Percentiles rank a stretch among this genome's conserved stretches.
phyloP scores from a whole-genome alignment of 257 asterid genomes.

The Perilla frutescens region DNA sequence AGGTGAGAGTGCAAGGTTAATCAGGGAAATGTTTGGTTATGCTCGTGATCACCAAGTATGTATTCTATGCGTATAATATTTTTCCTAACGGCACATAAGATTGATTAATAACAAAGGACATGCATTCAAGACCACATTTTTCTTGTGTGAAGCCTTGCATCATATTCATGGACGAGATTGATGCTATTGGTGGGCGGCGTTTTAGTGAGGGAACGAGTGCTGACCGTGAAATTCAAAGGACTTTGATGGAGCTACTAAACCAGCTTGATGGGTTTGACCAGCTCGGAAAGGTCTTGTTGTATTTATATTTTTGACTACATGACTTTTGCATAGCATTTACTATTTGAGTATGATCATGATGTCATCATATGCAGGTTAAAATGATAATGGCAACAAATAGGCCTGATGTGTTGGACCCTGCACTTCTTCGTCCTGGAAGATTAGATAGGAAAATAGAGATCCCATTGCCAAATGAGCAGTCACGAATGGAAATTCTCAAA shows the following conservation, averaged over 20 bases:
- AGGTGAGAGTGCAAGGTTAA: conserved; percentile 94
- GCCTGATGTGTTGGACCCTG: conserved; percentile 96
- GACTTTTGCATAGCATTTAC: conserved; percentile 9
- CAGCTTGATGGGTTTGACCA: conserved; percentile 97
- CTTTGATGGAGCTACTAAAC: conserved; percentile 95
- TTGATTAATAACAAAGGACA: conserved; percentile 7
- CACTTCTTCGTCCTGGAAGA: conserved; percentile 97
- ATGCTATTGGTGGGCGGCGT: conserved; percentile 96
- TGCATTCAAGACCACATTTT: conserved; percentile 16
- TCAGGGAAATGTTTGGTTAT: conserved; percentile 91
- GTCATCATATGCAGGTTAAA: conserved; percentile 66
- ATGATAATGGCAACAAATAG: conserved; percentile 98
- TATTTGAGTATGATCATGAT: neutral
- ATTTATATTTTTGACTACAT: neutral
- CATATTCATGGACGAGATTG: conserved; percentile 98
- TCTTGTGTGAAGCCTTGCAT: conserved; percentile 78
- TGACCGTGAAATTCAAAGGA: conserved; percentile 97
- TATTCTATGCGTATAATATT: conserved; percentile 6
- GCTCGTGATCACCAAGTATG: conserved; percentile 98
- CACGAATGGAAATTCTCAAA: conserved; percentile 91
- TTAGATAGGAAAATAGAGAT: conserved; percentile 94
- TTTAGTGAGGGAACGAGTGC: conserved; percentile 99
- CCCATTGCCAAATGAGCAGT: conserved; percentile 94
- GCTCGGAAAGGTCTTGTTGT: conserved; percentile 82
- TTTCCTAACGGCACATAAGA: neutral